Evolutionary conservation across 345 rosid genomes (phyloP).

Genomic region (Dimocarpus longan): DNA sequence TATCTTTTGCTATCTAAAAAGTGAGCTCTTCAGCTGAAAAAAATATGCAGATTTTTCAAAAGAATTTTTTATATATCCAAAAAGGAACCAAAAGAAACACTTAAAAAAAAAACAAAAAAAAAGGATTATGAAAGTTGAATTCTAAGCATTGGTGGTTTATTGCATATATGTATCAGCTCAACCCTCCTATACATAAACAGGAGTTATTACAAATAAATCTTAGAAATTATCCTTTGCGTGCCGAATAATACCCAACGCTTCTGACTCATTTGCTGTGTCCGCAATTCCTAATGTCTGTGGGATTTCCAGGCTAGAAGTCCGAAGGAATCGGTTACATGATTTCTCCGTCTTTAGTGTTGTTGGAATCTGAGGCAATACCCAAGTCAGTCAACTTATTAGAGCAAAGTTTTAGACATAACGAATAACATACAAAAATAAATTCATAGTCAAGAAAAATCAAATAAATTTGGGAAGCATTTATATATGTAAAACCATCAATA

Average conservation of each 20-base stretch:
- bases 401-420: not conserved
- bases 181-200: slow-evolving; percentile 47
- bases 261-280: slow-evolving; percentile 61
- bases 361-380: slow-evolving; percentile 57
- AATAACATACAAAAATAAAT: not conserved
- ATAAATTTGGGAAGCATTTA: not conserved
- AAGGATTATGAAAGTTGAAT: not conserved
- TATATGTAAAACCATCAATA: not conserved
- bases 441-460: too few relatives aligned
- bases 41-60: not conserved
- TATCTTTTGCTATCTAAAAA: not conserved
- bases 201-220: slow-evolving; percentile 12
- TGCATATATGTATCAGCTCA: slow-evolving; percentile 19
- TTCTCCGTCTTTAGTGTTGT: slow-evolving; percentile 78
- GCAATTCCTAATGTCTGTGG: slow-evolving; percentile 62
- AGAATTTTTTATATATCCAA: not conserved
- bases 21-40: not conserved
- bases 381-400: not conserved
- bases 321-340: slow-evolving; percentile 90
- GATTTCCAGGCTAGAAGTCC: slow-evolving; percentile 68
- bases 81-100: not conserved
- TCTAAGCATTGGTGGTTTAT: slow-evolving; percentile 5
- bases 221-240: slow-evolving; percentile 79
- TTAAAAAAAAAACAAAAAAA: too few relatives aligned
- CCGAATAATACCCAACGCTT: slow-evolving; percentile 67